These are phyloP conservation scores for Zea luxurians DNA, from an alignment of 176 grass and related monocot genomes.

Conservation along the genomic window DNA sequence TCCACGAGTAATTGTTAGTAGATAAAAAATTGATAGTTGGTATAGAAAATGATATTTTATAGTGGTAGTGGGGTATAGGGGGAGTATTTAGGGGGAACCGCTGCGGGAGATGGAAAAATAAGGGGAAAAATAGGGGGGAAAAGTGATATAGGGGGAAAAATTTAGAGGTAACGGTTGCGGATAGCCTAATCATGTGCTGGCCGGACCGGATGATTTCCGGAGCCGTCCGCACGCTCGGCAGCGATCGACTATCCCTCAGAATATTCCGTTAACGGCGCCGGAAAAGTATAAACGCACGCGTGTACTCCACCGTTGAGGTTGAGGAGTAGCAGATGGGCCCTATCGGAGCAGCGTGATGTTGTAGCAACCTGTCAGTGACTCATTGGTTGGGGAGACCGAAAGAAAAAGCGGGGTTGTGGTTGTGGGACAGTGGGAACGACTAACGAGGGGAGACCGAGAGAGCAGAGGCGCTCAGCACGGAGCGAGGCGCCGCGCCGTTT, in stretches of 20 bases:
- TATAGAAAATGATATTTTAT: too few species aligned
- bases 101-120: too few species aligned
- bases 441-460: too few species aligned
- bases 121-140: too few species aligned
- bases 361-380: background rate
- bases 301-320: background rate
- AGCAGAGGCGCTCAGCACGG: background rate
- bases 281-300: background rate
- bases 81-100: too few species aligned
- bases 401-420: background rate
- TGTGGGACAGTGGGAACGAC: background rate
- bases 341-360: rapidly evolving
- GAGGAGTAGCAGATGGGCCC: background rate
- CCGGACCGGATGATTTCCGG: too few species aligned
- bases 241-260: background rate
- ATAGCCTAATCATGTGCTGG: too few species aligned
- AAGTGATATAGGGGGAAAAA: too few species aligned
- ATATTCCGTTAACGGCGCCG: constrained; percentile 21
- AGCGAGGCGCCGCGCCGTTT: background rate
- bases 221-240: background rate
- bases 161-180: too few species aligned
- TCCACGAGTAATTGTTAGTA: too few species aligned
- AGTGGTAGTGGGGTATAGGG: too few species aligned
- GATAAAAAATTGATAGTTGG: too few species aligned
- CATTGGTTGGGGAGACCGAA: constrained; percentile 5